Percentiles rank a stretch among this genome's conserved stretches.
phyloP scores from a whole-genome alignment of 2,329 filamentous ascomycete genomes.

The Ophiognomonia clavigignenti-juglandacearum region DNA sequence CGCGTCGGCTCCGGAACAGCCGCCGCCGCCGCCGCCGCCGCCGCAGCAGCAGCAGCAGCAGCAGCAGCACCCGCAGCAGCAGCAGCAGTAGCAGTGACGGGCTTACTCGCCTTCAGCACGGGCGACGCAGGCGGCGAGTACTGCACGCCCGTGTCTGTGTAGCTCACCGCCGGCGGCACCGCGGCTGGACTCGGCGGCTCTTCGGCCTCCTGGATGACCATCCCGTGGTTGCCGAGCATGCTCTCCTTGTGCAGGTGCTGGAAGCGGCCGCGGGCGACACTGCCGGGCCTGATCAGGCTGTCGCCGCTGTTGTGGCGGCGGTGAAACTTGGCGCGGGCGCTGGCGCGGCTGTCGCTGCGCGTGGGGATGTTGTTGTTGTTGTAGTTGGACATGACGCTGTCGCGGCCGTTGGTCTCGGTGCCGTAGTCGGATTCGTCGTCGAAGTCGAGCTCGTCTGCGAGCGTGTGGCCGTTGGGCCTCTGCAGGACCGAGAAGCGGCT shows the following conservation, averaged over 20 bases:
- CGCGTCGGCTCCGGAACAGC: conserved; percentile 36
- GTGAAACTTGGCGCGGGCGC: conserved; percentile 44
- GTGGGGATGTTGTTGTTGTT: conserved; percentile 44
- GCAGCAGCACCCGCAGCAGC: too few species aligned
- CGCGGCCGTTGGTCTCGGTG: conserved; percentile 66
- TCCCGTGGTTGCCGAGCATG: conserved; percentile 46
- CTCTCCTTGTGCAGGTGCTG: conserved; percentile 41
- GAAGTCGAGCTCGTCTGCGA: conserved; percentile 88
- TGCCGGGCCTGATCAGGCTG: conserved; percentile 50
- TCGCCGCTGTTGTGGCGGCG: conserved; percentile 54
- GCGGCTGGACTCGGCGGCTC: conserved; percentile 26
- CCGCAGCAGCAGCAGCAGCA: too few species aligned
- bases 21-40: too few species aligned
- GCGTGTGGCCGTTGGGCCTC: conserved; percentile 63
- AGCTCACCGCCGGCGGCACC: conserved; percentile 41
- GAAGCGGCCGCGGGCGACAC: conserved; percentile 47
- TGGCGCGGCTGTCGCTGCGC: conserved; percentile 55
- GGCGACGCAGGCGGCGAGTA: conserved; percentile 81
- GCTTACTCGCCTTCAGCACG: conserved; percentile 35
- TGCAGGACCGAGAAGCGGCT: conserved; percentile 70
- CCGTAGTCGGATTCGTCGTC: conserved; percentile 72
- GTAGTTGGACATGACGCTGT: conserved; percentile 51
- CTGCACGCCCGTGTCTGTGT: conserved; percentile 74
- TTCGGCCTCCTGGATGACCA: conserved; percentile 48
- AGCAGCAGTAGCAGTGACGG: too few species aligned